Evolutionary conservation across 2,329 filamentous ascomycete species (phyloP).

Genomic region (Fusarium sp.): DNA sequence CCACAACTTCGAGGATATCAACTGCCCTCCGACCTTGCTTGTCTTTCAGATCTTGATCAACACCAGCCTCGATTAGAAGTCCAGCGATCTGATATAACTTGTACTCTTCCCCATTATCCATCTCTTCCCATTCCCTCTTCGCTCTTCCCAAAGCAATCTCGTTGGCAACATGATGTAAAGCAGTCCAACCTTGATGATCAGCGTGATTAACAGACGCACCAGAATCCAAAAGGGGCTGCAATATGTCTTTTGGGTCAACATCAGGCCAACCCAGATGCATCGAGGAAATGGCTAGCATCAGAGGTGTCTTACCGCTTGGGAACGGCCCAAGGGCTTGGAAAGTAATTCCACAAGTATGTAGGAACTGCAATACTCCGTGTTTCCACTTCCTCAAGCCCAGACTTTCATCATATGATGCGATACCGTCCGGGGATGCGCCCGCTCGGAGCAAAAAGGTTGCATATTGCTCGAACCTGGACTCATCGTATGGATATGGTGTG

Average conservation of each 20-base stretch:
- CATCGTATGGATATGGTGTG: neutral
- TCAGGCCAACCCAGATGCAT: neutral
- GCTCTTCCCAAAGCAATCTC: constrained; percentile 5
- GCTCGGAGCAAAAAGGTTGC: neutral
- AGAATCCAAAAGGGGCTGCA: constrained; percentile 12
- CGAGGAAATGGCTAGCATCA: constrained; percentile 4
- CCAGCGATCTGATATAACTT: neutral
- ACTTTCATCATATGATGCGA: neutral
- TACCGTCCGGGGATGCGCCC: neutral
- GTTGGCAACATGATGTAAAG: constrained; percentile 19
- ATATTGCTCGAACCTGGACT: neutral
- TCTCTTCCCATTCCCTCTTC: neutral
- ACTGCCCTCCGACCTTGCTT: constrained; percentile 3
- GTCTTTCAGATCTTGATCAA: constrained; percentile 14
- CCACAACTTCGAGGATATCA: constrained; percentile 1
- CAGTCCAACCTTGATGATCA: constrained; percentile 7
- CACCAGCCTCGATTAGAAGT: neutral
- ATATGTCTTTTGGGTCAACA: neutral
- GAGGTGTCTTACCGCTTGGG: neutral
- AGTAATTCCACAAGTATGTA: neutral
- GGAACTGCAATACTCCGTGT: neutral
- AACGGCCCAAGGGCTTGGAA: neutral
- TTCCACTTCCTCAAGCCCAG: neutral
- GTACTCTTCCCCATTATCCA: neutral
- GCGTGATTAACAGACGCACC: constrained; percentile 6